A percentile compares a stretch with the other conserved stretches of the same genome.
Evolutionary conservation across 1,284 basidiomycete genomes (phyloP).

Genomic region (Pseudozyma tsukubaensis): DNA sequence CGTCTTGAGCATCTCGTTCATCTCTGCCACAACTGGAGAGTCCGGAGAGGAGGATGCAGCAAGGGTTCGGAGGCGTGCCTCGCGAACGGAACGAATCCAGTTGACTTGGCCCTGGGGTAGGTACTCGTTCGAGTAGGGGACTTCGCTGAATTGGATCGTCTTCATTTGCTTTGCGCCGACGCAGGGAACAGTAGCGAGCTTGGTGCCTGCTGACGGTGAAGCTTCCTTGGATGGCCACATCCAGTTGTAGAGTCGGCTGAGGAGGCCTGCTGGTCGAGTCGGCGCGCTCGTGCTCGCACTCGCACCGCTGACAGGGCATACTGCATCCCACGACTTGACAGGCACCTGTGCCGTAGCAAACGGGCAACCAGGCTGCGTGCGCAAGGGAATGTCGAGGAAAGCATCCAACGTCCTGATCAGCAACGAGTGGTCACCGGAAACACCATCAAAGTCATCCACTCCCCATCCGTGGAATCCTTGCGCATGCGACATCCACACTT

Average conservation of each 20-base stretch:
- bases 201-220: constrained; percentile 2
- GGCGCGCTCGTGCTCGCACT: constrained; percentile 4
- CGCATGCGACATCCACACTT: constrained; percentile 50
- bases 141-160: constrained; percentile 48
- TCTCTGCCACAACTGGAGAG: constrained; percentile 26
- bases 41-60: constrained; percentile 14
- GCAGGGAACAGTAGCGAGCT: constrained; percentile 26
- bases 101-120: constrained; percentile 36
- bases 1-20: constrained; percentile 46
- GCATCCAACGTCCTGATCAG: constrained; percentile 44
- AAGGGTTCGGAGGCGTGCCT: constrained; percentile 23
- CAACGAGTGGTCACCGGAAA: constrained; percentile 47
- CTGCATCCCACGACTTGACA: constrained; percentile 28
- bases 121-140: constrained; percentile 48
- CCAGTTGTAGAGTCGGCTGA: constrained; percentile 35
- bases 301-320: constrained; percentile 26
- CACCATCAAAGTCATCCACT: constrained; percentile 47
- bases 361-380: constrained; percentile 36
- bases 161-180: constrained; percentile 33
- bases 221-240: constrained; percentile 23
- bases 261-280: constrained; percentile 6
- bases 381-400: constrained; percentile 39
- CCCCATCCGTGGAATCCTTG: constrained; percentile 54
- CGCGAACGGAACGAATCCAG: constrained; percentile 40
- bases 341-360: constrained; percentile 37